These are phyloP conservation scores for Ophiostoma himal-ulmi DNA, from an alignment of 2,329 filamentous ascomycete genomes.

Conservation along the genomic window DNA sequence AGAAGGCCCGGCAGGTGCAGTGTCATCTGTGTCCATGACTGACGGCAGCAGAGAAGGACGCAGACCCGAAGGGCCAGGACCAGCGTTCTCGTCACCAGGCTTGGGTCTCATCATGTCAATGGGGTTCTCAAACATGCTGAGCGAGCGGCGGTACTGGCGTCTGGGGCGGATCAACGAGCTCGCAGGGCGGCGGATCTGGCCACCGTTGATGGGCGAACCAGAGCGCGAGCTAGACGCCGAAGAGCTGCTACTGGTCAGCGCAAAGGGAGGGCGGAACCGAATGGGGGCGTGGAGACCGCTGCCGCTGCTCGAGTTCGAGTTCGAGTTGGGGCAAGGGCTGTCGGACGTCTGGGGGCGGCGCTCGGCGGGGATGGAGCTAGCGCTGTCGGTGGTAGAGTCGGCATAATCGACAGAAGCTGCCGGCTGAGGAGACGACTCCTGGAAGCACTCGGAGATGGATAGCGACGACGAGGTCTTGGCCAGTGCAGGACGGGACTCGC, in stretches of 20 bases:
- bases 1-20: conserved; percentile 54
- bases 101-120: conserved; percentile 81
- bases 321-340: conserved; percentile 47
- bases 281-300: conserved; percentile 50
- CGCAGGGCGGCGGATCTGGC: conserved; percentile 63
- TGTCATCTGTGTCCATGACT: conserved; percentile 77
- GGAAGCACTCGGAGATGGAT: conserved; percentile 73
- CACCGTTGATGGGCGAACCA: conserved; percentile 60
- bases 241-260: conserved; percentile 45
- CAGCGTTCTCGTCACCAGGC: conserved; percentile 49
- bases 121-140: conserved; percentile 97
- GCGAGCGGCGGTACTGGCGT: conserved; percentile 82
- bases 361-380: conserved; percentile 37
- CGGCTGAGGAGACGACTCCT: conserved; percentile 65
- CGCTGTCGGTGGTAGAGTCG: background rate
- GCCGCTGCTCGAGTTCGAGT: background rate
- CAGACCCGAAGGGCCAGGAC: conserved; percentile 38
- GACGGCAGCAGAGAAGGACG: conserved; percentile 58
- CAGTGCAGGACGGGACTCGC: conserved; percentile 33
- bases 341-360: conserved; percentile 55
- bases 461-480: conserved; percentile 48
- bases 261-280: conserved; percentile 60
- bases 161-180: conserved; percentile 69
- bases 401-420: background rate
- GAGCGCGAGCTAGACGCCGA: conserved; percentile 45